Evolutionary conservation across 2,329 filamentous ascomycete species (phyloP).

Genomic region (Claviceps africana): DNA sequence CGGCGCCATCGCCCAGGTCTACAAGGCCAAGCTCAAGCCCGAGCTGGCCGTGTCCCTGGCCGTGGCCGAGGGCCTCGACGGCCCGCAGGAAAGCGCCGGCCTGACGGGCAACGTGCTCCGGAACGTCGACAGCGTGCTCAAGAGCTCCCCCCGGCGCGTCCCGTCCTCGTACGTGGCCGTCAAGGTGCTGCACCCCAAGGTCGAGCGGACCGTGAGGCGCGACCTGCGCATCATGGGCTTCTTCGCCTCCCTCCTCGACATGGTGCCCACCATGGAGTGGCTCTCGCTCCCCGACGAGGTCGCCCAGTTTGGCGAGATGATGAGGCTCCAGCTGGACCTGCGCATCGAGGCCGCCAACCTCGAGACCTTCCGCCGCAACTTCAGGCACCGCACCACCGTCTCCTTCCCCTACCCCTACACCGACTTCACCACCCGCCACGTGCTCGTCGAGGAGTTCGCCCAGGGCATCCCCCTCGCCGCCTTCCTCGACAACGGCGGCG

Average conservation of each 20-base stretch:
- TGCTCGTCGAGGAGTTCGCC: slow-evolving; percentile 90
- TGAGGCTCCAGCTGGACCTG: slow-evolving; percentile 90
- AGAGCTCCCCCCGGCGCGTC: slow-evolving; percentile 70
- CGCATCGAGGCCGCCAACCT: slow-evolving; percentile 90
- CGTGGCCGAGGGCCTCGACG: slow-evolving; percentile 41
- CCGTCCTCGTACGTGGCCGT: slow-evolving; percentile 89
- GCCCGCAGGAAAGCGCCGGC: slow-evolving; percentile 26
- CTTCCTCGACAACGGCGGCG: slow-evolving; percentile 83
- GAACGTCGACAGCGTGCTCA: slow-evolving; percentile 75
- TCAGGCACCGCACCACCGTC: slow-evolving; percentile 77
- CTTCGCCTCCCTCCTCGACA: slow-evolving; percentile 73
- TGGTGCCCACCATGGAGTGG: slow-evolving; percentile 92
- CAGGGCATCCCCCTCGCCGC: slow-evolving; percentile 83
- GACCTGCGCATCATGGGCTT: slow-evolving; percentile 89
- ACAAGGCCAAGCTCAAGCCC: slow-evolving; percentile 82
- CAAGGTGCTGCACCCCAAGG: slow-evolving; percentile 86
- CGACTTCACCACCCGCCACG: slow-evolving; percentile 81
- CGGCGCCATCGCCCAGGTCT: slow-evolving; percentile 93
- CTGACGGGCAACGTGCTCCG: slow-evolving; percentile 58
- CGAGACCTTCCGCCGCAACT: slow-evolving; percentile 75
- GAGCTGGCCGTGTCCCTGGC: slow-evolving; percentile 58
- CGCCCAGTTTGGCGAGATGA: slow-evolving; percentile 91
- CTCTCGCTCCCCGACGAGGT: slow-evolving; percentile 92
- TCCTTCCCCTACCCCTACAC: slow-evolving; percentile 94
- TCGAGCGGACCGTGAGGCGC: slow-evolving; percentile 78